Evolutionary conservation across 2,329 filamentous ascomycete species (phyloP).

Genomic region (Metarhizium album): DNA sequence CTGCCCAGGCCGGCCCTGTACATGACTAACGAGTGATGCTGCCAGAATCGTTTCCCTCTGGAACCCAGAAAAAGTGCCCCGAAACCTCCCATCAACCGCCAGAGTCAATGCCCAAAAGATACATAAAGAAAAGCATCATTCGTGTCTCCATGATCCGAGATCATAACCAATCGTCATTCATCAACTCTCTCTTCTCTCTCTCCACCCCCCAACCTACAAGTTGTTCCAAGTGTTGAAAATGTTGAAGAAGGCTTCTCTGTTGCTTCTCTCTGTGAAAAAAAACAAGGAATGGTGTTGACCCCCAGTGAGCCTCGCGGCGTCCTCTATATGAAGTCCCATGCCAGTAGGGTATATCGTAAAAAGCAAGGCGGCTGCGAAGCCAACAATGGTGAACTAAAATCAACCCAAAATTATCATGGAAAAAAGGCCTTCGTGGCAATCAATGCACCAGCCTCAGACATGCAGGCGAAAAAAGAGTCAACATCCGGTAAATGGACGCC

Average conservation of each 20-base stretch:
- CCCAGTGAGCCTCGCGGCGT: slow-evolving; percentile 28
- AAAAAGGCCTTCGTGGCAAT: background rate
- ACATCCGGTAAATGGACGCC: background rate
- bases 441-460: background rate
- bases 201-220: background rate
- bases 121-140: background rate
- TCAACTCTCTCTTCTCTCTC: background rate
- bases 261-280: background rate
- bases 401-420: slow-evolving; percentile 10
- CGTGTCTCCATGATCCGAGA: slow-evolving; percentile 1
- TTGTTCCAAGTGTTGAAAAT: slow-evolving; percentile 4
- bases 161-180: slow-evolving; percentile 1
- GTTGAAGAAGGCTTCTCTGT: slow-evolving; percentile 1
- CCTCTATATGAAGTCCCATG: slow-evolving; percentile 25
- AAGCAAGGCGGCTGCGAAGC: slow-evolving; percentile 6
- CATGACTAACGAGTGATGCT: background rate
- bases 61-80: background rate
- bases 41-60: background rate
- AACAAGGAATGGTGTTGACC: background rate
- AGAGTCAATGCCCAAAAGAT: background rate
- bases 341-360: slow-evolving; percentile 21
- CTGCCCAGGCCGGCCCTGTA: background rate
- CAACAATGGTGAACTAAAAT: slow-evolving; percentile 3
- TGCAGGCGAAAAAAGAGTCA: background rate
- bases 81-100: background rate